A percentile compares a stretch with the other conserved stretches of the same genome.
These are phyloP conservation scores for Gossypium raimondii DNA, from an alignment of 345 rosid species.

Conservation along the genomic window DNA sequence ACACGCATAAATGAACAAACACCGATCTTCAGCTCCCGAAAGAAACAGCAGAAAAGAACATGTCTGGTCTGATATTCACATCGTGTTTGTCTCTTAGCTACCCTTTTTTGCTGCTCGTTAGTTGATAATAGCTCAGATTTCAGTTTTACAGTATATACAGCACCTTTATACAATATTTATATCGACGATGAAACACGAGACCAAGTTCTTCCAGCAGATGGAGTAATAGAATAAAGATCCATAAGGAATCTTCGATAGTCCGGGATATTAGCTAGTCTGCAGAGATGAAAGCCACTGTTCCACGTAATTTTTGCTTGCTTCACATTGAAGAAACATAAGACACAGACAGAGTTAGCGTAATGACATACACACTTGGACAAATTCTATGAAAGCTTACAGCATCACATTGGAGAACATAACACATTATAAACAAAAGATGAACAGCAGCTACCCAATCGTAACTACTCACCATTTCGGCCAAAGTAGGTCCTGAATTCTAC, in stretches of 20 bases:
- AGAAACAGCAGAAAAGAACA: conserved; percentile 3
- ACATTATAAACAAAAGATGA: too few relatives aligned
- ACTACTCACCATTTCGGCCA: too few relatives aligned
- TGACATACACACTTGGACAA: neutral
- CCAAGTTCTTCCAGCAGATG: conserved; percentile 16
- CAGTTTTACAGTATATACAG: neutral
- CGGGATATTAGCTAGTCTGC: conserved; percentile 21
- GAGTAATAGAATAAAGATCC: conserved; percentile 1
- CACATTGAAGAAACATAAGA: neutral
- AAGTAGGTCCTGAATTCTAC: too few relatives aligned
- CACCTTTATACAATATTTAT: conserved; percentile 13
- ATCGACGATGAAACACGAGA: neutral
- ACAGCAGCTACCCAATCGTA: too few relatives aligned
- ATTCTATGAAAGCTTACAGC: neutral
- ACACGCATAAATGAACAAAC: neutral
- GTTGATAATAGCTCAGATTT: neutral
- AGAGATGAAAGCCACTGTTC: neutral
- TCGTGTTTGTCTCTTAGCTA: neutral
- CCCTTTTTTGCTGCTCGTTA: neutral
- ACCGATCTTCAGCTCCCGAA: neutral
- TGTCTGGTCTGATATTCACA: neutral
- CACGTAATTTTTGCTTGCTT: neutral
- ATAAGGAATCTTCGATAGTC: neutral
- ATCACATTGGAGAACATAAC: neutral
- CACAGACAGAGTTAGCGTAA: neutral